These are phyloP conservation scores for Trametes versicolor DNA, from an alignment of 1,284 basidiomycete species.

Conservation along the genomic window DNA sequence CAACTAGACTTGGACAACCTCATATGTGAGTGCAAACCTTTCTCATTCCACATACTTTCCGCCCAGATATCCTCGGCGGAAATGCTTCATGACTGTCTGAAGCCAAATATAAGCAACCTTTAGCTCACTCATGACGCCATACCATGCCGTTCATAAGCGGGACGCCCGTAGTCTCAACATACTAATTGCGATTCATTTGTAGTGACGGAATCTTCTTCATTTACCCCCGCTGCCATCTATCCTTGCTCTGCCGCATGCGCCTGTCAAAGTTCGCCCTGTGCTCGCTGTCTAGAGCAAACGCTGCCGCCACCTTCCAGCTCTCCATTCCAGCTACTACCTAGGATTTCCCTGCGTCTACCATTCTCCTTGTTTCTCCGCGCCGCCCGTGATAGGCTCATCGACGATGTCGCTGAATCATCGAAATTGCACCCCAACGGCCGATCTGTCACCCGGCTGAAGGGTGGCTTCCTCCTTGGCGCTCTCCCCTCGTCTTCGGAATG, in stretches of 20 bases:
- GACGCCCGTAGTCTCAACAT: background rate
- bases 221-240: constrained; percentile 59
- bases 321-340: constrained; percentile 51
- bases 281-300: constrained; percentile 47
- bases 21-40: constrained; percentile 52
- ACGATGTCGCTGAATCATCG: constrained; percentile 59
- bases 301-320: constrained; percentile 21
- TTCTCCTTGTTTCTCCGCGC: constrained; percentile 57
- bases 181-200: constrained; percentile 20
- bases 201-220: constrained; percentile 45
- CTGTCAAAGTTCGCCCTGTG: constrained; percentile 52
- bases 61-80: background rate
- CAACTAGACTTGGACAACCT: constrained; percentile 56
- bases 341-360: constrained; percentile 54
- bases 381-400: constrained; percentile 59
- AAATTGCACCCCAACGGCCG: constrained; percentile 38
- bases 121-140: background rate
- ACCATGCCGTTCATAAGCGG: background rate
- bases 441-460: constrained; percentile 55
- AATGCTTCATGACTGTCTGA: background rate
- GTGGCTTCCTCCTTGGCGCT: constrained; percentile 68
- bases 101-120: background rate
- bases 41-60: background rate
- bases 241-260: constrained; percentile 61
- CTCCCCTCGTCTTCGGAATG: constrained; percentile 59